Evolutionary conservation across 1,284 basidiomycete species (phyloP).

Genomic region (Tausonia pullulans): DNA sequence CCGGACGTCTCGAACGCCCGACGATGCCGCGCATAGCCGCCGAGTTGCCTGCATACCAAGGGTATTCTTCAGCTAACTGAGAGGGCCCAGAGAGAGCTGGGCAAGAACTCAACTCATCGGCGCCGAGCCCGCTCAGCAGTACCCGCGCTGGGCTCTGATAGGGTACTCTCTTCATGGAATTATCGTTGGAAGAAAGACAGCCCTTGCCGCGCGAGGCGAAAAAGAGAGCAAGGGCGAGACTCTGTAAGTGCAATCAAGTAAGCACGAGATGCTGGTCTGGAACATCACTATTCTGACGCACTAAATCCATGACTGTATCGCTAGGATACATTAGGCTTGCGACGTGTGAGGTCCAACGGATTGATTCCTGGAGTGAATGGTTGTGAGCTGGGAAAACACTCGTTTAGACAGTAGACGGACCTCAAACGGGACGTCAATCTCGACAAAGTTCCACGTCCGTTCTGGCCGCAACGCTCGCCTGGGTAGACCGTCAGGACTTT

Average conservation of each 20-base stretch:
- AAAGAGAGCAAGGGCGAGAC: conserved; percentile 79
- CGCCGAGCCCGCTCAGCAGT: conserved; percentile 81
- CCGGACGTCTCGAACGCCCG: conserved; percentile 55
- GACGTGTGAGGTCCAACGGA: conserved; percentile 45
- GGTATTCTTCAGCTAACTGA: too few species aligned
- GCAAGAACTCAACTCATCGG: conserved; percentile 53
- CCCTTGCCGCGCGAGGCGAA: conserved; percentile 80
- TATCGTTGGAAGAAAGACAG: conserved; percentile 31
- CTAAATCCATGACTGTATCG: conserved; percentile 83
- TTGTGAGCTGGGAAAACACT: conserved; percentile 48
- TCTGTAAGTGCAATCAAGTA: conserved; percentile 40
- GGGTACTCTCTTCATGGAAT: conserved; percentile 28
- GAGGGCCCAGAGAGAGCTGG: background rate
- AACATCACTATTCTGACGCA: conserved; percentile 32
- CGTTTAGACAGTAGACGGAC: conserved; percentile 60
- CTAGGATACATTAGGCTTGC: conserved; percentile 70
- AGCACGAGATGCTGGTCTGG: too few species aligned
- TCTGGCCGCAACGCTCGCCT: conserved; percentile 50
- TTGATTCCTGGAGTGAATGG: conserved; percentile 52
- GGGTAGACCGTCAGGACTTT: background rate
- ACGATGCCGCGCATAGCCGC: conserved; percentile 85
- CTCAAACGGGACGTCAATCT: conserved; percentile 71
- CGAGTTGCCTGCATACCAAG: conserved; percentile 47
- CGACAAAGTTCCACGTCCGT: conserved; percentile 82
- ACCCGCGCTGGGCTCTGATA: conserved; percentile 72